Conservation (phyloP, 2,329 filamentous ascomycete species). For the Pseudopithomyces maydicus region DNA sequence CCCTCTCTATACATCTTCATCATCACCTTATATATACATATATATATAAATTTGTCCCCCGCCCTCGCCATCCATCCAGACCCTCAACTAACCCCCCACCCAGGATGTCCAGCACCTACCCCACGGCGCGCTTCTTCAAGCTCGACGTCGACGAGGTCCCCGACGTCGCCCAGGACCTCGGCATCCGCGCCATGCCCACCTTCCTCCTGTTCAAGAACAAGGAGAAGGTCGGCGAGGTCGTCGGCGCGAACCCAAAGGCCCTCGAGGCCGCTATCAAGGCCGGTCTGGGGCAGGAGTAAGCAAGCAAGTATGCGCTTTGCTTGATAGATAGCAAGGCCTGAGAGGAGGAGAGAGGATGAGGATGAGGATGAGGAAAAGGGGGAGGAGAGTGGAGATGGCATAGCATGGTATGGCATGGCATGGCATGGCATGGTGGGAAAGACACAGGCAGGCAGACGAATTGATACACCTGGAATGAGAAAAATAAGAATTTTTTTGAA, state of each 20-base stretch:
- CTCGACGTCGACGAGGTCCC: constrained; percentile 85
- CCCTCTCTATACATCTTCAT: neutral
- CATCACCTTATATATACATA: neutral
- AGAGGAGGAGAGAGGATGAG: neutral
- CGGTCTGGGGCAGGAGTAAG: constrained; percentile 18
- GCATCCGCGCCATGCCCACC: constrained; percentile 89
- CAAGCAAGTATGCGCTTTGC: neutral
- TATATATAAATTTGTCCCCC: too few species aligned
- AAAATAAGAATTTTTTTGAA: too few species aligned
- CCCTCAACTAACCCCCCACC: neutral
- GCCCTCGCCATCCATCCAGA: too few species aligned
- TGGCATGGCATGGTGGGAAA: neutral
- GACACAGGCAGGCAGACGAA: neutral
- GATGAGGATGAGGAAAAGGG: neutral
- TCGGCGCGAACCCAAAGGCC: constrained; percentile 79
- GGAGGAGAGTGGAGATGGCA: neutral
- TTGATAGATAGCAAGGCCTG: too few species aligned
- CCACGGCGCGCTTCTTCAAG: constrained; percentile 77
- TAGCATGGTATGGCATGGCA: neutral
- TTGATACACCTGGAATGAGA: neutral
- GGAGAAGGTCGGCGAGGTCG: constrained; percentile 71
- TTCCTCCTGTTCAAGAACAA: constrained; percentile 85
- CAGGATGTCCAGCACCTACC: constrained; percentile 65
- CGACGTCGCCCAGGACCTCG: constrained; percentile 76
- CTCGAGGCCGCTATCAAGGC: constrained; percentile 60